A percentile compares a stretch with the other conserved stretches of the same genome.
Evolutionary conservation across 2,329 filamentous ascomycete genomes (phyloP).

Genomic region (Neurospora sp.): DNA sequence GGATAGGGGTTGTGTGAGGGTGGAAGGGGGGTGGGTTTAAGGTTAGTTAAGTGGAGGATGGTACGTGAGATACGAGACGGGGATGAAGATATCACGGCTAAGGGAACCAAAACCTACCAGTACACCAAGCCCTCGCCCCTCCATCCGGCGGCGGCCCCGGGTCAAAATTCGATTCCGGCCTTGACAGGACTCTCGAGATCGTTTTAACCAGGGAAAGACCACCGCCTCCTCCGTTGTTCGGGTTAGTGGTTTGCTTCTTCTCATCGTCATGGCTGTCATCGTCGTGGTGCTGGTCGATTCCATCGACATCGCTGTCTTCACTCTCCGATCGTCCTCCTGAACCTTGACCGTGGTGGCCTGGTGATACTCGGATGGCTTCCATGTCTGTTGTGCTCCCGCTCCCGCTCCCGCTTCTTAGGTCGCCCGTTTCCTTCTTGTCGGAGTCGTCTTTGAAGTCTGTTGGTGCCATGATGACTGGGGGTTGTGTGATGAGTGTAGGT

Average conservation of each 20-base stretch:
- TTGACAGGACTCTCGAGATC: constrained; percentile 24
- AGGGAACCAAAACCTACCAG: constrained; percentile 29
- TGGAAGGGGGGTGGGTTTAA: too few relatives aligned
- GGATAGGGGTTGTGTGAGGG: too few relatives aligned
- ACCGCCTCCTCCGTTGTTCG: neutral
- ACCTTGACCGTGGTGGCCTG: neutral
- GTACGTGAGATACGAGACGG: too few relatives aligned
- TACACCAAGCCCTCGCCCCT: constrained; percentile 36
- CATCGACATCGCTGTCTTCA: neutral
- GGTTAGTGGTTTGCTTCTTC: neutral
- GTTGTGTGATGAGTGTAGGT: neutral
- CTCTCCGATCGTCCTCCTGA: neutral
- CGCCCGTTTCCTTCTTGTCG: neutral
- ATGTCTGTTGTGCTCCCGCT: neutral
- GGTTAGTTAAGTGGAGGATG: too few relatives aligned
- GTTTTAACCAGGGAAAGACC: neutral
- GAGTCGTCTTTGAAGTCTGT: neutral
- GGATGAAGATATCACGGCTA: too few relatives aligned
- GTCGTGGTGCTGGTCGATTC: neutral
- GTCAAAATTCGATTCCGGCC: constrained; percentile 29
- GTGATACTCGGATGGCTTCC: neutral
- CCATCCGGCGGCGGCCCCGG: constrained; percentile 42
- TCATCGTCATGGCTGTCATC: neutral
- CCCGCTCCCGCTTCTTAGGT: neutral
- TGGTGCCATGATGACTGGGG: neutral